Conservation (phyloP, 805 yeast species). For the Yarrowia divulgata region DNA sequence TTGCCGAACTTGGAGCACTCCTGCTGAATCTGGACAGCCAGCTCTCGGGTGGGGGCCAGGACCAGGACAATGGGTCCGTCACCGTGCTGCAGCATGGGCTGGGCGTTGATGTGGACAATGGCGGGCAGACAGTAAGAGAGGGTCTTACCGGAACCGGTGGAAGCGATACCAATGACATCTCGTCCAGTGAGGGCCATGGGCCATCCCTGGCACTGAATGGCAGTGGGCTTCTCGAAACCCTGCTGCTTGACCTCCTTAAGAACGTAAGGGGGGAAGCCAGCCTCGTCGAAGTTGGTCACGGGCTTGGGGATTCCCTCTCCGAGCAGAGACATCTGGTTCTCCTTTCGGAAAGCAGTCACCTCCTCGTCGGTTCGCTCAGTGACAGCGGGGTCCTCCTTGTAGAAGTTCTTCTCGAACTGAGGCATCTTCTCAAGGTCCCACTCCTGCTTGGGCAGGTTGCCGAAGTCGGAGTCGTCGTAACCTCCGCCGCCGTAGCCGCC, state of each 20-base stretch:
- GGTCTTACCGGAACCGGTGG: slow-evolving; percentile 99
- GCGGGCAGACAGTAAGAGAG: slow-evolving; percentile 96
- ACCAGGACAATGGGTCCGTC: slow-evolving; percentile 98
- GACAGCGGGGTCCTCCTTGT: slow-evolving; percentile 83
- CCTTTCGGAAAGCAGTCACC: slow-evolving; percentile 75
- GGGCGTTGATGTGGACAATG: slow-evolving; percentile 97
- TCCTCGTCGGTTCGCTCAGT: slow-evolving; percentile 77
- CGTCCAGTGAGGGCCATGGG: slow-evolving; percentile 99
- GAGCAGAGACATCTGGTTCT: slow-evolving; percentile 81
- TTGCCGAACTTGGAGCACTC: slow-evolving; percentile 96
- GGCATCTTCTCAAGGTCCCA: slow-evolving; percentile 84
- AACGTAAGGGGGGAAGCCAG: slow-evolving; percentile 96
- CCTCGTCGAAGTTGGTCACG: slow-evolving; percentile 90
- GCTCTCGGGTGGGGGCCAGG: slow-evolving; percentile 97
- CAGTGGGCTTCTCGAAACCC: slow-evolving; percentile 94
- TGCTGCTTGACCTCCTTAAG: slow-evolving; percentile 85
- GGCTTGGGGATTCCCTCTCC: slow-evolving; percentile 95
- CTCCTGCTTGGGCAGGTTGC: slow-evolving; percentile 72
- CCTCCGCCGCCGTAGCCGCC: slow-evolving; percentile 55
- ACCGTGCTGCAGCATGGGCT: slow-evolving; percentile 89
- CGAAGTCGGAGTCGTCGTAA: slow-evolving; percentile 56
- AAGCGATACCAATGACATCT: slow-evolving; percentile 98
- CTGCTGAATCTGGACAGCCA: slow-evolving; percentile 95
- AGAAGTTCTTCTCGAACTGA: slow-evolving; percentile 93
- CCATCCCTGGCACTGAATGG: slow-evolving; percentile 99